Evolutionary conservation across 176 grass and related monocot species (phyloP).

Genomic region (Elaeis guineensis): DNA sequence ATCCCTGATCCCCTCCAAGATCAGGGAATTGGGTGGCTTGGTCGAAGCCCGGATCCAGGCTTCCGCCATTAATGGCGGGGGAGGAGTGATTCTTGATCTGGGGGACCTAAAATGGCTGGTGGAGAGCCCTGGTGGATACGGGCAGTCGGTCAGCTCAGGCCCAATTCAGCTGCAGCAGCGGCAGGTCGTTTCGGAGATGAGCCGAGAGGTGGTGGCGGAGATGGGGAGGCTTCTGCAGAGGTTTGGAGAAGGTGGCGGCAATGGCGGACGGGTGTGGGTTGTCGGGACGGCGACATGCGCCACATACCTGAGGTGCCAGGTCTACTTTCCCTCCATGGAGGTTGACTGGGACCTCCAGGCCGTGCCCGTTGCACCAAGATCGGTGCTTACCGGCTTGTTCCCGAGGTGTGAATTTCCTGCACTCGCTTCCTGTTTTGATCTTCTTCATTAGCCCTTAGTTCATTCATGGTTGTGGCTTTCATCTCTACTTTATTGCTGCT

Average conservation of each 20-base stretch:
- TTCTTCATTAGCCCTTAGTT: no score
- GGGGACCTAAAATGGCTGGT: conserved; percentile 83
- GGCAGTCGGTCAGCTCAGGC: not conserved
- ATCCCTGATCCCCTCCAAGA: conserved; percentile 27
- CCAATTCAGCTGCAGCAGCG: conserved; percentile 17
- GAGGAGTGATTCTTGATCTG: conserved; percentile 53
- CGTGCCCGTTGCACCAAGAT: conserved; percentile 54
- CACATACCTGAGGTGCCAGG: conserved; percentile 75
- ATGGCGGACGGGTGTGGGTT: conserved; percentile 45
- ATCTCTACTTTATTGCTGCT: no score
- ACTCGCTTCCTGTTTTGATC: no score
- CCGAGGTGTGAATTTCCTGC: conserved; percentile 10
- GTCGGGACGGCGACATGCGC: conserved; percentile 76
- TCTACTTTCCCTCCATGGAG: conserved; percentile 73
- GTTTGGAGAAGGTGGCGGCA: conserved; percentile 20
- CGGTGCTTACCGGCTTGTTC: not conserved
- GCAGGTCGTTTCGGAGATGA: conserved; percentile 37
- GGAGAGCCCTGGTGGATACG: conserved; percentile 21
- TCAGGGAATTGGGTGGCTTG: conserved; percentile 38
- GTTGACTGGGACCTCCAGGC: conserved; percentile 81
- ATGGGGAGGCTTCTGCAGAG: conserved; percentile 34
- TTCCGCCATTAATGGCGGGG: not conserved
- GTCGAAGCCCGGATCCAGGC: conserved; percentile 2
- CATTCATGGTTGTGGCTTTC: no score
- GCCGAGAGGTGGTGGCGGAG: conserved; percentile 45